A percentile compares a stretch with the other conserved stretches of the same genome.
These are phyloP conservation scores for Botrytis aclada DNA, from an alignment of 2,329 filamentous ascomycete species.

Conservation along the genomic window DNA sequence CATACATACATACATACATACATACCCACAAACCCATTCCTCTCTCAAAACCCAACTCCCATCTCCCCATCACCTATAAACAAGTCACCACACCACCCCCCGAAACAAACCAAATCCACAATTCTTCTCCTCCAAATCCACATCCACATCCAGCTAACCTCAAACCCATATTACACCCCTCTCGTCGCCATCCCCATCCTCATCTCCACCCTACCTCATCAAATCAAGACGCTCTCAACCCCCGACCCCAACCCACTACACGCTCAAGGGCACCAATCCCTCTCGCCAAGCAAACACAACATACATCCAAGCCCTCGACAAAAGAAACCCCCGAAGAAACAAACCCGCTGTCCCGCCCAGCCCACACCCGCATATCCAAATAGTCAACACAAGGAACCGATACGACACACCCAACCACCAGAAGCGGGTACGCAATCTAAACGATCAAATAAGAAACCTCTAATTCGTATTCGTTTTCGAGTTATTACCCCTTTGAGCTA, in stretches of 20 bases:
- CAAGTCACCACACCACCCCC: neutral
- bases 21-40: neutral
- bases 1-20: neutral
- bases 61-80: neutral
- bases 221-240: neutral
- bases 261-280: neutral
- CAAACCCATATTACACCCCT: neutral
- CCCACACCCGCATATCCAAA: no score
- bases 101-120: neutral
- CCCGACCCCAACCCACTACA: neutral
- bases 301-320: neutral
- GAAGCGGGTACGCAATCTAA: neutral
- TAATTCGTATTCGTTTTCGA: neutral
- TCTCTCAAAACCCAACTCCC: neutral
- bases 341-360: neutral
- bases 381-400: neutral
- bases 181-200: no score
- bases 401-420: neutral
- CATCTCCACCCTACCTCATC: fast-evolving
- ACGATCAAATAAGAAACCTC: neutral
- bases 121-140: neutral
- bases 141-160: neutral
- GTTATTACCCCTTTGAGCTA: neutral
- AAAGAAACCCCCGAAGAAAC: neutral
- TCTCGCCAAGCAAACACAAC: neutral